These are phyloP conservation scores for Backusella macrospora DNA, from an alignment of 192 early-diverging fungal genomes.

Conservation along the genomic window DNA sequence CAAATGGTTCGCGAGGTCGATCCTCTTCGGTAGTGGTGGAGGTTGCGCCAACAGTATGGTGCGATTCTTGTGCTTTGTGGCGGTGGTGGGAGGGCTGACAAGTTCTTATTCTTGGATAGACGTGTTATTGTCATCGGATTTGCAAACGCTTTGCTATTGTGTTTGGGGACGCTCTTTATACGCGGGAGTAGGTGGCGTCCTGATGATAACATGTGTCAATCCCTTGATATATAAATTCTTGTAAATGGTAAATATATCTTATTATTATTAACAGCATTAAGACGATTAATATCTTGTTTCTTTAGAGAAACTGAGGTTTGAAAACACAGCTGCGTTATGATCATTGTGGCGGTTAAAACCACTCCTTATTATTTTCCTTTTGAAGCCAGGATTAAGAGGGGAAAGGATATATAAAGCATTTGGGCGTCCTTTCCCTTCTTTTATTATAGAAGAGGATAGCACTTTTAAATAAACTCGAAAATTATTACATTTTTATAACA, in stretches of 20 bases:
- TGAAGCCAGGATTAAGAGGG: neutral
- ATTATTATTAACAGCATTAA: neutral
- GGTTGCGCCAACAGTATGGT: neutral
- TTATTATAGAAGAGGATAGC: neutral
- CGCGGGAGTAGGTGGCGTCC: neutral
- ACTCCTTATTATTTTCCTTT: neutral
- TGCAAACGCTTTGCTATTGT: neutral
- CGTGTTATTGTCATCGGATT: neutral
- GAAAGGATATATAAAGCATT: constrained; percentile 11
- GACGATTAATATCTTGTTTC: neutral
- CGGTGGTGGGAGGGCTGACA: neutral
- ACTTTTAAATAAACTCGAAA: neutral
- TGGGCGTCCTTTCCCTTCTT: constrained; percentile 2
- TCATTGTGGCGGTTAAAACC: neutral
- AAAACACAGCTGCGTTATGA: neutral
- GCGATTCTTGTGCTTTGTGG: neutral
- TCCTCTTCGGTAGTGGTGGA: neutral
- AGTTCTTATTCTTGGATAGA: neutral
- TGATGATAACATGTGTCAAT: neutral
- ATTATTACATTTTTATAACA: no score
- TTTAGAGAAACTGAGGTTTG: neutral
- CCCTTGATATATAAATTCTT: neutral
- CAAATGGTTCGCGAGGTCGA: neutral
- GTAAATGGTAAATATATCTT: neutral
- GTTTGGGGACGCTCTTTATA: neutral